These are phyloP conservation scores for Nakaseomyces kungkrabaensis DNA, from an alignment of 1,139 yeast species.

Conservation along the genomic window DNA sequence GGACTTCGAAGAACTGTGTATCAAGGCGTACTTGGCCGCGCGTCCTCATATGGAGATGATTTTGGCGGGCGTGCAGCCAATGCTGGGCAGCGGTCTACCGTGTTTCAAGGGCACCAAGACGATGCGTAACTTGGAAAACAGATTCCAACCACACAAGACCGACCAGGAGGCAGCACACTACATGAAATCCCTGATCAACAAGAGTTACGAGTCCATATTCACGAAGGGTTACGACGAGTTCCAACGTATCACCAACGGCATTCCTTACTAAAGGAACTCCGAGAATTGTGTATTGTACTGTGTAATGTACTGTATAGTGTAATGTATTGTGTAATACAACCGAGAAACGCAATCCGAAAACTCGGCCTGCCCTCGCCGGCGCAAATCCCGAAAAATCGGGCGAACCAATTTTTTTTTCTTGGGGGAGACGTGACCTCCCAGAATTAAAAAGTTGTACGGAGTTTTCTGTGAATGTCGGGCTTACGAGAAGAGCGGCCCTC, in stretches of 20 bases:
- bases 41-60: constrained; percentile 86
- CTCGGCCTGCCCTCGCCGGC: background rate
- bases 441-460: too few species aligned
- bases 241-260: constrained; percentile 92
- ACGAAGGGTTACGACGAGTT: constrained; percentile 97
- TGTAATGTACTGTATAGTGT: too few species aligned
- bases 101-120: constrained; percentile 83
- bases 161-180: constrained; percentile 79
- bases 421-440: too few species aligned
- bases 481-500: too few species aligned
- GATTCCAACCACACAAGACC: constrained; percentile 73
- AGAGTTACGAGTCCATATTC: constrained; percentile 77
- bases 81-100: constrained; percentile 93
- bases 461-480: too few species aligned
- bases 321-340: background rate
- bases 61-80: constrained; percentile 76
- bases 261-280: constrained; percentile 55
- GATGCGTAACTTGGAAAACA: constrained; percentile 58
- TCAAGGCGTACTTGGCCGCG: constrained; percentile 83
- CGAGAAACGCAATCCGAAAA: background rate
- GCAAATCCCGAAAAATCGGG: too few species aligned
- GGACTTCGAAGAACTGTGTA: constrained; percentile 93
- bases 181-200: constrained; percentile 66
- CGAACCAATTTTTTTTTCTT: too few species aligned
- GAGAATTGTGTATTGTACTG: background rate